Evolutionary conservation across 1,139 yeast species (phyloP), one percentile per base, ranked within the genome.

Genomic region (Pichia sp.): DNA sequence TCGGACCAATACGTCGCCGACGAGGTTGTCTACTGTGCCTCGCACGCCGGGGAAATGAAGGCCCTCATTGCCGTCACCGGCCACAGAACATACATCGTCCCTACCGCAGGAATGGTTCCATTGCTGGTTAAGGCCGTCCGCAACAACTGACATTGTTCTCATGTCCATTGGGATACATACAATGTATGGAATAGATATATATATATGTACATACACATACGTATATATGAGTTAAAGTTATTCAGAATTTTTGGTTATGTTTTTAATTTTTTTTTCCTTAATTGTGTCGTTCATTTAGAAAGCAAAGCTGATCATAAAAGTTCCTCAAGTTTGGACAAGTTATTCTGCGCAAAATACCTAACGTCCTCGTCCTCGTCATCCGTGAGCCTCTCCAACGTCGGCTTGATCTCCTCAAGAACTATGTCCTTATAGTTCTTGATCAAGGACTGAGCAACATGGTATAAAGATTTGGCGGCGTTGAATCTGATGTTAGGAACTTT

Each of bases 401-500:
- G 86, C 54, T 85, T 67, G 52, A 93, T 79, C 47, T 80, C 79
- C 41, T 73, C 72, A 48, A 76, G 72, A 52, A 88, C 78, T 58
- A 85, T 70, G 50, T 74, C 73, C 54, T 59, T 51, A 55, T 65
- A 50, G 61, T 64, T 58, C 4, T 70, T 67, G 49, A 72, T 64
- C 62, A 82, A 76, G 41, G 80, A 77, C 68, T 81, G 79, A 45
- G 80, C 84, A 52, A 88, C 74, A 19, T 78, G 76, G 47, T 82
- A 77, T 67, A 87, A 84, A 34, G 96, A 82, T 71, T 89, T 90
- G 30, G 99, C 98, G 60, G 89, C 92, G 70, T 92, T 93, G 75
- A 93, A 93, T 68, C 97, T 80, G 62, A 93, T 92, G 70, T 93
- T 93, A 63, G 99, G 97, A 55, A 93, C 97, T 4, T 84, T 79